Evolutionary conservation across 305 asterid species (phyloP), one percentile per base, ranked within the genome.

Genomic region (Fraxinus platypoda): DNA sequence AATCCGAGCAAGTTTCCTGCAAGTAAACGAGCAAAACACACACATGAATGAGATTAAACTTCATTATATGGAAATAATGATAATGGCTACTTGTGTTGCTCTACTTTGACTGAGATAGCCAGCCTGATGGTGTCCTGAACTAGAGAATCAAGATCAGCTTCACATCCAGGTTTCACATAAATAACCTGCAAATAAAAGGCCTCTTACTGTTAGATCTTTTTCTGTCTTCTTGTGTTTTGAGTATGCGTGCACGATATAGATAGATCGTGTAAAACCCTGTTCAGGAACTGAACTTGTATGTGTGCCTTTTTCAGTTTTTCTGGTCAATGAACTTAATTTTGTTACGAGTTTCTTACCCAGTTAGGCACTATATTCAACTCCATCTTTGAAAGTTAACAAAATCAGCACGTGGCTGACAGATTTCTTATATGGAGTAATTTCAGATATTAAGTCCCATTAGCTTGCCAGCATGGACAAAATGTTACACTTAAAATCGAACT

Each of bases 1-100:
- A 84, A 49, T 92, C 96, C 13, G 98, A 95, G 88, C 98, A 95
- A 79, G 97, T 89, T 80, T 93, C 97, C 98, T 94, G 89, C 89
- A 83, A 76, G 79, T 4, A 76, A 9, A 66, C 8, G 74, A 66
- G 37, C 37, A 26, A 66, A 26, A 28, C 34, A 13, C 74, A 25
- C 37, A 66, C 74, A 28, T 0, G 37, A 66, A 66, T 66, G 37
- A 25, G 19, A 41, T 12, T 34, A 21, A 35, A 37, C 52, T 15
- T 46, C 52, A n/a, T 28, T 4, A 6, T 11, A 26, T 66, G 37
- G 74, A 66, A 28, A 66, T 66, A 28, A 26, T 3, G 74, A 66
- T 2, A 26, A 11, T 57, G 28, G 68, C 68, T 57, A 66, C 7
- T 25, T 3, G 37, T 28, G 95, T 88, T 88, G 19, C 4, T 21